Percentiles rank a stretch among this genome's conserved stretches.
These are phyloP conservation scores for Blyttiomyces sp. DNA, from an alignment of 371 early-diverging fungal genomes.

Conservation along the genomic window DNA sequence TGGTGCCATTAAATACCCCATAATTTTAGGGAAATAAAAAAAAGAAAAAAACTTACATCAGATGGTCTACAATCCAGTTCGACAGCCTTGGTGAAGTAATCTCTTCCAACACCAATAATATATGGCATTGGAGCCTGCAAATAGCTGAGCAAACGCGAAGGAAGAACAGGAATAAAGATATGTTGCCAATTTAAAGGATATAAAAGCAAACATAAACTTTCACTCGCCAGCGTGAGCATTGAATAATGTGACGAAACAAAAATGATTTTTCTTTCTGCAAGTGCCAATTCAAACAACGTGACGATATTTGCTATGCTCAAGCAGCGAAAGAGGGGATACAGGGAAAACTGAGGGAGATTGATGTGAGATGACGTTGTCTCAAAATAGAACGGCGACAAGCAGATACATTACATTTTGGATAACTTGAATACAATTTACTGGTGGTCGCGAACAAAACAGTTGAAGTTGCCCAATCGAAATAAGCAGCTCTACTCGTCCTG, in stretches of 20 bases:
- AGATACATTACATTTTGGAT: slow-evolving; percentile 67
- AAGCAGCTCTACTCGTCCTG: slow-evolving; percentile 73
- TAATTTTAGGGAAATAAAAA: background rate
- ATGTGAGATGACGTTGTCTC: background rate
- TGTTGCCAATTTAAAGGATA: slow-evolving; percentile 83
- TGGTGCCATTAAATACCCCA: no score
- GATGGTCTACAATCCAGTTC: slow-evolving; percentile 61
- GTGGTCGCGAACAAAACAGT: slow-evolving; percentile 72
- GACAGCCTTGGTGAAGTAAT: slow-evolving; percentile 26
- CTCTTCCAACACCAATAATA: slow-evolving; percentile 70
- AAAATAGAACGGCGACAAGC: no score
- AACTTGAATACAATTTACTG: slow-evolving; percentile 71
- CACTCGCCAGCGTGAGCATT: slow-evolving; percentile 72
- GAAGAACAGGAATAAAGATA: slow-evolving; percentile 76
- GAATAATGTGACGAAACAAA: slow-evolving; percentile 66
- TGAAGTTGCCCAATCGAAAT: slow-evolving; percentile 59
- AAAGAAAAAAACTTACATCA: slow-evolving; percentile 50
- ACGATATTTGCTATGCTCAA: slow-evolving; percentile 69
- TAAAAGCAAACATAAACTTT: slow-evolving; percentile 63
- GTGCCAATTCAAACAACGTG: slow-evolving; percentile 61
- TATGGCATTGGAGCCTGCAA: slow-evolving; percentile 81
- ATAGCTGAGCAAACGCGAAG: slow-evolving; percentile 65
- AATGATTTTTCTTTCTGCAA: slow-evolving; percentile 72
- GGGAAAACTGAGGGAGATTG: slow-evolving; percentile 59
- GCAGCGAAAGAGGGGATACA: slow-evolving; percentile 72